These are phyloP conservation scores for Cladochytrium replicatum DNA, from an alignment of 192 early-diverging fungal species.

Conservation along the genomic window DNA sequence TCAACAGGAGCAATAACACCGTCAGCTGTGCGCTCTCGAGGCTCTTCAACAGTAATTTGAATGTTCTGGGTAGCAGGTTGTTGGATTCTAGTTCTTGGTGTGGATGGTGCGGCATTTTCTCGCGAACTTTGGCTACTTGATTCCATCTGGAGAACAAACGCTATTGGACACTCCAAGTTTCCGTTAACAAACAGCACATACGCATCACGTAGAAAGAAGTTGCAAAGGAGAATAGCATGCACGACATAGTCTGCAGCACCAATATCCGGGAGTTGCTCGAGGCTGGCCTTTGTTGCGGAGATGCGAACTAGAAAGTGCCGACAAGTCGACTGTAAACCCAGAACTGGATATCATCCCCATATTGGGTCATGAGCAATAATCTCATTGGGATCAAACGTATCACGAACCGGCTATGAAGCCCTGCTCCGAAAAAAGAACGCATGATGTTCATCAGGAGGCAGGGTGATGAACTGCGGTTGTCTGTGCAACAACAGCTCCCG, in stretches of 20 bases:
- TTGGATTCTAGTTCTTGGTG: background rate
- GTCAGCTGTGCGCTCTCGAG: background rate
- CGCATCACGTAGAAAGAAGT: slow-evolving; percentile 25
- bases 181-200: slow-evolving; percentile 38
- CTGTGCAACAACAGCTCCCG: too few relatives aligned
- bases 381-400: too few relatives aligned
- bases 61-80: background rate
- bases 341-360: too few relatives aligned
- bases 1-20: background rate
- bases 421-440: too few relatives aligned
- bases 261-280: slow-evolving; percentile 40
- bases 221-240: slow-evolving; percentile 46
- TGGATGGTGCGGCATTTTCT: background rate
- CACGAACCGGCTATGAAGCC: too few relatives aligned
- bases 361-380: too few relatives aligned
- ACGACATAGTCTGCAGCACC: slow-evolving; percentile 38
- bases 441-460: too few relatives aligned
- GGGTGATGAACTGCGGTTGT: too few relatives aligned
- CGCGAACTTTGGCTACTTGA: background rate
- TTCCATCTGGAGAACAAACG: slow-evolving; percentile 30
- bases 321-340: too few relatives aligned
- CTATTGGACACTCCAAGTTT: slow-evolving; percentile 28
- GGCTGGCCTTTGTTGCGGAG: too few relatives aligned
- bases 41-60: background rate
- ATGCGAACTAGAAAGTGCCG: too few relatives aligned